Evolutionary conservation across 352 stramenopile species (phyloP).

Genomic region (Phytophthora hibernalis): DNA sequence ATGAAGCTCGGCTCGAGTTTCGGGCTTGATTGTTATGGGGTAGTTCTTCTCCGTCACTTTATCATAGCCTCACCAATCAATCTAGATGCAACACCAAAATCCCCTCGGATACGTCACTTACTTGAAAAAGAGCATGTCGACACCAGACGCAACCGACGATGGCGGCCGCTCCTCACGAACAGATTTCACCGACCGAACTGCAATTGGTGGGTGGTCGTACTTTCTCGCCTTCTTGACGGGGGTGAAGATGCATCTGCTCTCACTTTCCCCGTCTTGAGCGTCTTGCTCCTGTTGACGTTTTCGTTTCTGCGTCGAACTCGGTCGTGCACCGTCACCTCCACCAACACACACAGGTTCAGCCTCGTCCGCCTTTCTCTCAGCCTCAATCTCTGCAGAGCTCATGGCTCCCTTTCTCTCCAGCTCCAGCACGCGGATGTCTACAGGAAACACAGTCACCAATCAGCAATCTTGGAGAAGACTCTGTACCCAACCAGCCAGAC

Average conservation of each 20-base stretch:
- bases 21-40: slow-evolving; percentile 23
- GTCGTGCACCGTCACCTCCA: not conserved
- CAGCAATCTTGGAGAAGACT: not conserved
- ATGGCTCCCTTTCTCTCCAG: slow-evolving; percentile 41
- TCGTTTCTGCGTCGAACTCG: slow-evolving; percentile 11
- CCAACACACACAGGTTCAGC: not conserved
- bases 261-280: slow-evolving; percentile 9
- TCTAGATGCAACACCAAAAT: not conserved
- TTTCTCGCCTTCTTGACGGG: slow-evolving; percentile 58
- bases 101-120: slow-evolving; percentile 18
- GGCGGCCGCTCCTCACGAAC: slow-evolving; percentile 10
- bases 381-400: not conserved
- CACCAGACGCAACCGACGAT: slow-evolving; percentile 38
- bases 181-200: slow-evolving; percentile 4
- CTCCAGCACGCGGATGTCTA: slow-evolving; percentile 67
- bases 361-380: not conserved
- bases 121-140: slow-evolving; percentile 53
- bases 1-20: not conserved
- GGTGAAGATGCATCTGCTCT: slow-evolving; percentile 59
- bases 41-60: slow-evolving; percentile 46
- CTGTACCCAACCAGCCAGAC: slow-evolving; percentile 15
- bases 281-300: slow-evolving; percentile 4
- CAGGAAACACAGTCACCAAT: slow-evolving; percentile 4
- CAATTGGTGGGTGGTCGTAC: slow-evolving; percentile 8
- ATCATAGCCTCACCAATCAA: slow-evolving; percentile 4